phyloP scores from a whole-genome alignment of 164 flowering plant species.

The Berberis thunbergii region DNA sequence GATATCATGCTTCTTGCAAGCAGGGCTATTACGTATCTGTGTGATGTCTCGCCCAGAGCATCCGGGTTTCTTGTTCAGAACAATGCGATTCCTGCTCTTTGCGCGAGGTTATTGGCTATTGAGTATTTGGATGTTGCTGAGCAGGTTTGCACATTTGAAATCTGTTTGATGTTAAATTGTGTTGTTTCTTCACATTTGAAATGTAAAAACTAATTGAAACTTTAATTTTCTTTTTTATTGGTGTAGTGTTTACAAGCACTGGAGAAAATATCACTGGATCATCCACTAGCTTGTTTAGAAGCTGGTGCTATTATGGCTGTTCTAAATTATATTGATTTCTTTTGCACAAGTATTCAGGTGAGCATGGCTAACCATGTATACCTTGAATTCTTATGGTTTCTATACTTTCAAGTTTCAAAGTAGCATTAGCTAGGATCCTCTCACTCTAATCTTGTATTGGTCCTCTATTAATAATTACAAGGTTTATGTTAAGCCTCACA shows the following conservation, averaged over 20 bases:
- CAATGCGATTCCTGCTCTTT: conserved; percentile 65
- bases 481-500: background rate
- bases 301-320: conserved; percentile 87
- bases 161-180: background rate
- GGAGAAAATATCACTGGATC: conserved; percentile 74
- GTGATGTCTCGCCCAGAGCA: conserved; percentile 60
- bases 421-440: no score
- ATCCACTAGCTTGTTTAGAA: conserved; percentile 71
- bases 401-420: no score
- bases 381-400: no score
- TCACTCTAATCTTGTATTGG: no score
- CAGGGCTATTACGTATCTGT: conserved; percentile 29
- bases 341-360: conserved; percentile 79
- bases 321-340: conserved; percentile 72
- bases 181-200: background rate
- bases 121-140: conserved; percentile 94
- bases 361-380: background rate
- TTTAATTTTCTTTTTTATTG: background rate
- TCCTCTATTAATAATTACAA: no score
- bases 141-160: conserved; percentile 34
- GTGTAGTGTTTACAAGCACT: conserved; percentile 47
- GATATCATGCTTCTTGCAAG: conserved; percentile 37
- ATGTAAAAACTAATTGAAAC: background rate
- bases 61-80: conserved; percentile 43
- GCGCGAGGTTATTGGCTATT: conserved; percentile 51